phyloP scores from a whole-genome alignment of 1,139 yeast species.

The Williopsis jadinii region DNA sequence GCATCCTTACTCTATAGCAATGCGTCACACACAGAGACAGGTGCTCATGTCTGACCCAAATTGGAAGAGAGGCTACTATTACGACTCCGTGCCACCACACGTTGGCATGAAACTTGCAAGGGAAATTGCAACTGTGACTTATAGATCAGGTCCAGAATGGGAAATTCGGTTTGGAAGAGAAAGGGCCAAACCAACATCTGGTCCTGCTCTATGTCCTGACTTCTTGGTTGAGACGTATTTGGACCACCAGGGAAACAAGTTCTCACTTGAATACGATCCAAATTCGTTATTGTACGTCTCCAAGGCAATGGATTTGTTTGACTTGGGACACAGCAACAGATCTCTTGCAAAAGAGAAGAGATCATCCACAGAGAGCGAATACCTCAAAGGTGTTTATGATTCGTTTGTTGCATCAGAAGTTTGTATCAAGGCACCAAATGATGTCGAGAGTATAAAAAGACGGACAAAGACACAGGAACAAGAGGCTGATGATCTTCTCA shows the following conservation, averaged over 20 bases:
- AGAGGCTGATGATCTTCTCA: constrained; percentile 49
- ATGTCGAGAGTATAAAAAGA: constrained; percentile 20
- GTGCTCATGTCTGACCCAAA: constrained; percentile 91
- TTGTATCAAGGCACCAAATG: constrained; percentile 13
- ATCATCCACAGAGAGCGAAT: constrained; percentile 7
- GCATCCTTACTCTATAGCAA: constrained; percentile 90
- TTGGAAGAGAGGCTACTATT: constrained; percentile 90
- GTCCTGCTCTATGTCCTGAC: constrained; percentile 91
- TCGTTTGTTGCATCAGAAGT: constrained; percentile 12
- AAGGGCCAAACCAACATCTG: constrained; percentile 69
- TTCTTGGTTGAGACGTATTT: constrained; percentile 85
- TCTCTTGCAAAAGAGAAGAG: constrained; percentile 11
- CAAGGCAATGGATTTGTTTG: constrained; percentile 93
- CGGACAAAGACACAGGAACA: constrained; percentile 39
- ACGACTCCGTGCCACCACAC: constrained; percentile 77
- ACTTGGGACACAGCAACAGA: constrained; percentile 52
- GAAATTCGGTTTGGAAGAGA: constrained; percentile 86
- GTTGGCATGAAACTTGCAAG: constrained; percentile 92
- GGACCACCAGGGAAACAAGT: constrained; percentile 93
- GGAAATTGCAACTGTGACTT: constrained; percentile 90
- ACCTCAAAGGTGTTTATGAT: constrained; percentile 17
- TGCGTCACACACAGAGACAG: constrained; percentile 89
- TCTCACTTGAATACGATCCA: constrained; percentile 86
- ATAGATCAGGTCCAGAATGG: constrained; percentile 97
- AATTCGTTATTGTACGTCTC: constrained; percentile 81